These are phyloP conservation scores for Sarcodon sp. DNA, from an alignment of 768 basidiomycete genomes.

Conservation along the genomic window DNA sequence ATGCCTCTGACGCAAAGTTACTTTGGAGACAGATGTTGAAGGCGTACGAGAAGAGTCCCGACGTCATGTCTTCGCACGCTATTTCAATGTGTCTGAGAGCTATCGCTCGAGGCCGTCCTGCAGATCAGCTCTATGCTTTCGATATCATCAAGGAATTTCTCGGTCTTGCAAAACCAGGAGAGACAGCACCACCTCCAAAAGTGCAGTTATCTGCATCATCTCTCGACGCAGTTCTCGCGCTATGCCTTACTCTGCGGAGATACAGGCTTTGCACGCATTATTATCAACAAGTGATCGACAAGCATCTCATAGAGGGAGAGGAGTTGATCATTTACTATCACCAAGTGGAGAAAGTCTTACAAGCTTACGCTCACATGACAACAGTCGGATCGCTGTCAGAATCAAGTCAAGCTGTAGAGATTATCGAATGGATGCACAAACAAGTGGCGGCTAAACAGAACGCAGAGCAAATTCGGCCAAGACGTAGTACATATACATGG, in stretches of 20 bases:
- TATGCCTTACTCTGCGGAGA: slow-evolving; percentile 39
- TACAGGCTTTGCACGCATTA: slow-evolving; percentile 39
- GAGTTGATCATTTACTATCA: slow-evolving; percentile 32
- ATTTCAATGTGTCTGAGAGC: slow-evolving; percentile 40
- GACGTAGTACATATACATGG: slow-evolving; percentile 45
- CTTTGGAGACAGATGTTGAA: slow-evolving; percentile 60
- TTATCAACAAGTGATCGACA: slow-evolving; percentile 43
- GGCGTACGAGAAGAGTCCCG: slow-evolving; percentile 27
- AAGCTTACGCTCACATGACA: slow-evolving; percentile 30
- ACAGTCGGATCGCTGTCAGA: slow-evolving; percentile 26
- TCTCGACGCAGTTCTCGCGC: slow-evolving; percentile 38
- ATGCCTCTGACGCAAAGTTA: slow-evolving; percentile 54
- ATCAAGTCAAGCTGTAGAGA: slow-evolving; percentile 38
- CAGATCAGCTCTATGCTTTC: slow-evolving; percentile 58
- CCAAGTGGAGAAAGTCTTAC: slow-evolving; percentile 53
- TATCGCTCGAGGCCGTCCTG: slow-evolving; percentile 37
- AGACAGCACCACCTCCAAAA: slow-evolving; percentile 19
- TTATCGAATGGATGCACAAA: slow-evolving; percentile 58
- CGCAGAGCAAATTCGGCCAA: slow-evolving; percentile 14
- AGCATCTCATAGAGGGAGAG: slow-evolving; percentile 16
- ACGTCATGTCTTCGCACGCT: slow-evolving; percentile 42
- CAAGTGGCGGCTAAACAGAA: slow-evolving; percentile 30
- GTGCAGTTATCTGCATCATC: slow-evolving; percentile 32
- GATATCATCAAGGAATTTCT: slow-evolving; percentile 49
- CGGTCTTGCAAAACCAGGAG: slow-evolving; percentile 39